Evolutionary conservation across 164 flowering plant genomes (phyloP), one percentile per base, ranked within the genome.

Genomic region (Vitis labrusca): DNA sequence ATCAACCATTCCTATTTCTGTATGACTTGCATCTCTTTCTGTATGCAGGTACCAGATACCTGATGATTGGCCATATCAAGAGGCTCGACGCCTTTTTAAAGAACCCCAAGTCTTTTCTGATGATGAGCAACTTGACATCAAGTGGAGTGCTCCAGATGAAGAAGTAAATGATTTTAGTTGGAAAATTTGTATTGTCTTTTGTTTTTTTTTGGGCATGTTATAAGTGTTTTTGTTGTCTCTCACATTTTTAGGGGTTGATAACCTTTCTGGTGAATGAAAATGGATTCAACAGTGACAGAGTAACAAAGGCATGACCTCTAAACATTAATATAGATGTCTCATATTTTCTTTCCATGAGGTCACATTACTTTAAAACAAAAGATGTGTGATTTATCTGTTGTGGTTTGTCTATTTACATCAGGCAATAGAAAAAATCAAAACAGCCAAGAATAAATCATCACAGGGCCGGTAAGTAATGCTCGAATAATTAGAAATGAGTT

Each of bases 391-490:
- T 44, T 64, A 44, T 58, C 56, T 17, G 9, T 58, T 37, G 29
- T 61, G 9, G 57, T 48, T 65, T 63, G 9, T 62, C 19, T 80
- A 14, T 16, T 65, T 59, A n/a, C 71, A 14, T 44, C 65, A 93
- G 99, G 97, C 97, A 50, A 80, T 93, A 65, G 97, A 93, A 74
- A 96, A 92, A 76, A 96, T 96, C 59, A 92, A 93, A 83, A 88
- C 92, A 17, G 97, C 97, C 53, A 92, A 89, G 82, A 84, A 81
- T 80, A 96, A 96, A 82, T 84, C 93, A 50, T 78, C 96, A 50
- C 98, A 96, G 79, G 97, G 94, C 77, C 81, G 96, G 99, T 96
- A 76, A 75, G 84, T 71, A 54, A 55, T 60, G 58, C 68, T 75
- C 67, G 17, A 54, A 48, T 51, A 10, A 15, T 50, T 77, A 49